These are phyloP conservation scores for Arctostaphylos glauca DNA, from an alignment of 148 eudicot genomes.

Conservation along the genomic window DNA sequence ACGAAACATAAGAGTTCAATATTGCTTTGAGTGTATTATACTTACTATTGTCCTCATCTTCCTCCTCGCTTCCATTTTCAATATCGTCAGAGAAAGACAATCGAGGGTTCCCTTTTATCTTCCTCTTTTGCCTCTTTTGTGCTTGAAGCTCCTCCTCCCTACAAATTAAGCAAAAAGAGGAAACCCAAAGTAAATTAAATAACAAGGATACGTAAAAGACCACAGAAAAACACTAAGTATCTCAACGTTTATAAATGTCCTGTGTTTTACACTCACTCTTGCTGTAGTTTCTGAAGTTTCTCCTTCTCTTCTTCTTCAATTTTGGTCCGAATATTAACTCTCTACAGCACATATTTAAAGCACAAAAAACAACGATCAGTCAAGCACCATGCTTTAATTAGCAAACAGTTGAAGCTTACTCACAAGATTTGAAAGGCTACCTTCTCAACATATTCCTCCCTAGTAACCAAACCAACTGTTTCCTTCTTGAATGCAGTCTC, in stretches of 20 bases:
- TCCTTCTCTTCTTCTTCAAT: slow-evolving; percentile 99
- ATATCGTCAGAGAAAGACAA: slow-evolving; percentile 81
- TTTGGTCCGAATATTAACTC: slow-evolving; percentile 82
- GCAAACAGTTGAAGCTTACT: background rate
- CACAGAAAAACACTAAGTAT: background rate
- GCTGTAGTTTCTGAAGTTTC: slow-evolving; percentile 79
- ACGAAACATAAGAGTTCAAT: background rate
- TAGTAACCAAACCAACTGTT: slow-evolving; percentile 89
- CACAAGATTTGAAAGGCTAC: slow-evolving; percentile 25
- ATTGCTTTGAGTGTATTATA: background rate
- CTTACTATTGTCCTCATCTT: slow-evolving; percentile 60
- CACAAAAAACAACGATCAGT: background rate
- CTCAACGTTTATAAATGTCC: background rate
- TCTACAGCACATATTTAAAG: slow-evolving; percentile 32
- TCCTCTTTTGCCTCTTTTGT: slow-evolving; percentile 86
- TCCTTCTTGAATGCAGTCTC: slow-evolving; percentile 99
- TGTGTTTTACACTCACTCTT: slow-evolving; percentile 61
- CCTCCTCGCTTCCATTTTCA: slow-evolving; percentile 71
- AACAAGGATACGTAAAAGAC: background rate
- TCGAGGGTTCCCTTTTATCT: slow-evolving; percentile 60
- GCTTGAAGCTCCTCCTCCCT: slow-evolving; percentile 87
- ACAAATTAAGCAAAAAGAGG: background rate
- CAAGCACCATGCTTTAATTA: background rate
- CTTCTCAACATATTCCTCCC: slow-evolving; percentile 97
- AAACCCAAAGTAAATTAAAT: background rate